Percentiles rank a stretch among this genome's conserved stretches.
phyloP scores from a whole-genome alignment of 1,284 basidiomycete genomes.

The Garcileccinum viscosum region DNA sequence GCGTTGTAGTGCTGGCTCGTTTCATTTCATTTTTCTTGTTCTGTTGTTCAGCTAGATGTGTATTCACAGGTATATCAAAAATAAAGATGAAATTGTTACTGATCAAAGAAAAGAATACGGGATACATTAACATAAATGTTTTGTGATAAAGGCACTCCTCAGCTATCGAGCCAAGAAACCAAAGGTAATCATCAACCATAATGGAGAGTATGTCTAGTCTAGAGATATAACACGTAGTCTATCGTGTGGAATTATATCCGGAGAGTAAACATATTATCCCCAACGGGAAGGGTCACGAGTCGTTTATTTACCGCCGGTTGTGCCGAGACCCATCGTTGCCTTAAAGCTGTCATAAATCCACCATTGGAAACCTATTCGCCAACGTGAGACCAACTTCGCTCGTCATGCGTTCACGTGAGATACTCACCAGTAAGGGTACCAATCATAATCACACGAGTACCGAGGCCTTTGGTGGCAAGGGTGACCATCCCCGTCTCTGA shows the following conservation, averaged over 20 bases:
- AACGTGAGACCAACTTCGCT: background rate
- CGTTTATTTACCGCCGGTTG: conserved; percentile 80
- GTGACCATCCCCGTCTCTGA: conserved; percentile 65
- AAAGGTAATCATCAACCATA: background rate
- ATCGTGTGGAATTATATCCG: conserved; percentile 13
- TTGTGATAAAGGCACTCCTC: background rate
- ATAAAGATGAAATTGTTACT: background rate
- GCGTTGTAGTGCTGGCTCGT: background rate
- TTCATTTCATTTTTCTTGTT: background rate
- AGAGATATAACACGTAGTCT: conserved; percentile 4
- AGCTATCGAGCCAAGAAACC: background rate
- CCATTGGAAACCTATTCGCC: conserved; percentile 74
- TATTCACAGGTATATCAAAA: background rate
- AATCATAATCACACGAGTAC: conserved; percentile 81
- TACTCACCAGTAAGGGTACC: conserved; percentile 69
- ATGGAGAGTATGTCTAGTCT: conserved; percentile 20
- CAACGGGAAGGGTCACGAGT: background rate
- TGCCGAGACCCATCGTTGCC: conserved; percentile 77
- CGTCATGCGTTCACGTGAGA: background rate
- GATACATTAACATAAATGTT: background rate
- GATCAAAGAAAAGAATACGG: background rate
- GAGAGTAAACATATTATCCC: conserved; percentile 15
- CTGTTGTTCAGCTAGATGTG: background rate
- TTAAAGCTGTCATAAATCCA: conserved; percentile 89
- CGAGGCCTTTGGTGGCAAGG: conserved; percentile 79